A percentile compares a stretch with the other conserved stretches of the same genome.
Conservation (phyloP, 768 basidiomycete genomes). For the Mycena olivaceomarginata region DNA sequence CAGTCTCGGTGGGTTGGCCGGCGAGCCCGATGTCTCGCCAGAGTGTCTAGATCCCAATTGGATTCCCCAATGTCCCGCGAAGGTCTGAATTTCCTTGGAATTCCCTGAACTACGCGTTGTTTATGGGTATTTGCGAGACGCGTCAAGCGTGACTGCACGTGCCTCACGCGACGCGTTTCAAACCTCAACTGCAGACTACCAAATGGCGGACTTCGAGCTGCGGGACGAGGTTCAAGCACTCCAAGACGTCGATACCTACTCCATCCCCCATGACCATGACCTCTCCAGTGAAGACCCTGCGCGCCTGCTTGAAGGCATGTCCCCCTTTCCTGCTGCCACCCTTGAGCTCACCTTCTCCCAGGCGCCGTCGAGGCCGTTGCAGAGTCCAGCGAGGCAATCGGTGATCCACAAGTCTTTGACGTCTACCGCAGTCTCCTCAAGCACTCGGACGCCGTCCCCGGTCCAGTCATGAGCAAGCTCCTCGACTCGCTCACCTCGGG, state of each 20-base stretch:
- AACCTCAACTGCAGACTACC: background rate
- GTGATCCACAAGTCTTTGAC: conserved; percentile 83
- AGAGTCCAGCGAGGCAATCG: conserved; percentile 83
- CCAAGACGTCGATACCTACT: conserved; percentile 76
- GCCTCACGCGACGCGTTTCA: conserved; percentile 26
- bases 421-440: conserved; percentile 90
- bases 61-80: no score
- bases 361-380: conserved; percentile 91
- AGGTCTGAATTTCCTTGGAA: no score
- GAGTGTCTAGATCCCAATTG: no score
- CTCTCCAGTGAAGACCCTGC: conserved; percentile 72
- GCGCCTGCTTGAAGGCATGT: conserved; percentile 76
- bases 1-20: no score
- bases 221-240: conserved; percentile 85
- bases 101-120: no score
- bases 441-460: conserved; percentile 77
- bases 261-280: conserved; percentile 83
- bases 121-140: no score
- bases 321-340: conserved; percentile 12
- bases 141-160: conserved; percentile 15
- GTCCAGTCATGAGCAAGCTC: conserved; percentile 85
- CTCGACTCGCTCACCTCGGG: conserved; percentile 92
- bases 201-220: conserved; percentile 77
- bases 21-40: no score
- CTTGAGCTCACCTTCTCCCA: conserved; percentile 49